Evolutionary conservation across 306 rosid species (phyloP).

Genomic region (Trifolium pratense): DNA sequence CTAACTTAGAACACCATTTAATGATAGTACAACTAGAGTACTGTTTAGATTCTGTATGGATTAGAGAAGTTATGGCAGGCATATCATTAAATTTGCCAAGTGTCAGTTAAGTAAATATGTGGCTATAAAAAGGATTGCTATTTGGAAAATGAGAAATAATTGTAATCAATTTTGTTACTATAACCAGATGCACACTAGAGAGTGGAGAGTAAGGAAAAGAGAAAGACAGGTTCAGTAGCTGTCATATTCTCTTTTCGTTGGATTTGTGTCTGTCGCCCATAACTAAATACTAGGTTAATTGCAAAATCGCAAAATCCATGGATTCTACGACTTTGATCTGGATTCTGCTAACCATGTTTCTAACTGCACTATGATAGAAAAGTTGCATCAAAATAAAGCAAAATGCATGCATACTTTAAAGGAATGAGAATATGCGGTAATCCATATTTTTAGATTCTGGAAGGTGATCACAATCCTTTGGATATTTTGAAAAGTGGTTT

Average conservation of each 20-base stretch:
- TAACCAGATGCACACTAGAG: not conserved
- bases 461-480: not conserved
- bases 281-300: not conserved
- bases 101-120: not conserved
- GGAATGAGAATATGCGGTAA: too few relatives aligned
- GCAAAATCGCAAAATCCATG: too few relatives aligned
- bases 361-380: not conserved
- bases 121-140: not conserved
- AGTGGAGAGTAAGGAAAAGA: not conserved
- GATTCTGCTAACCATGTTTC: too few relatives aligned
- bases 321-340: too few relatives aligned
- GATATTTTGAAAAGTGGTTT: not conserved
- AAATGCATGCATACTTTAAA: not conserved
- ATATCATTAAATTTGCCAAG: not conserved
- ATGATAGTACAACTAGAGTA: conserved; percentile 1
- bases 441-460: too few relatives aligned
- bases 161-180: not conserved
- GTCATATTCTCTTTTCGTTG: not conserved
- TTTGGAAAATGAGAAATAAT: not conserved
- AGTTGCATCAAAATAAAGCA: not conserved
- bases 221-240: not conserved
- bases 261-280: not conserved
- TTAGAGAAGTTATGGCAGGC: not conserved
- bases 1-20: not conserved
- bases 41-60: not conserved